phyloP scores from a whole-genome alignment of 1,139 yeast species.

The Yamadazyma oceani region DNA sequence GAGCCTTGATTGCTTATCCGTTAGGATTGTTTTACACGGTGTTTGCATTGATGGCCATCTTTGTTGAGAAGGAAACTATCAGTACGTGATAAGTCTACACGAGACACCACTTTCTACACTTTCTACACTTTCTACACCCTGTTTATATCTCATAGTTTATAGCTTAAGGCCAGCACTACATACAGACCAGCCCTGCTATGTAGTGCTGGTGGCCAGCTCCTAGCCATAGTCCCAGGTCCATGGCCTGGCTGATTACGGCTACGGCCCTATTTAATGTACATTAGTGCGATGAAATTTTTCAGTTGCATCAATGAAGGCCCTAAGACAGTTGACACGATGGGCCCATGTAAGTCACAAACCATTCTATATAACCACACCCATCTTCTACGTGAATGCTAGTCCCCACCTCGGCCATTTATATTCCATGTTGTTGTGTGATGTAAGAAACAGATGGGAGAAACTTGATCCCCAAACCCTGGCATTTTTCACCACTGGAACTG shows the following conservation, averaged over 20 bases:
- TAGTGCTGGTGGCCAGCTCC: no score
- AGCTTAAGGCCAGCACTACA: no score
- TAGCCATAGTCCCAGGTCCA: background rate
- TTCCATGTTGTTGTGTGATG: conserved; percentile 83
- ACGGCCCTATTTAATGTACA: background rate
- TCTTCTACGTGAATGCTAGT: conserved; percentile 90
- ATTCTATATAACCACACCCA: conserved; percentile 81
- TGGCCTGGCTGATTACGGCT: no score
- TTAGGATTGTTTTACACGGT: conserved; percentile 88
- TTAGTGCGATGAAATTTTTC: conserved; percentile 3
- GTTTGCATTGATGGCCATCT: conserved; percentile 94
- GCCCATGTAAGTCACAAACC: conserved; percentile 23
- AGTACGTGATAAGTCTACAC: background rate
- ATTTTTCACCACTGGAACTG: conserved; percentile 86
- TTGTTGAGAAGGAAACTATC: conserved; percentile 52
- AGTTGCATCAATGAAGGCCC: background rate
- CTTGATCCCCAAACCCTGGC: conserved; percentile 37
- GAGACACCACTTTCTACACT: no score
- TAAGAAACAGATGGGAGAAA: conserved; percentile 70
- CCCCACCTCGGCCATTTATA: conserved; percentile 96
- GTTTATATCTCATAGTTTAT: no score
- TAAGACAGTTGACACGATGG: background rate
- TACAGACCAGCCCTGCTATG: no score
- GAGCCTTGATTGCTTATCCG: conserved; percentile 93
- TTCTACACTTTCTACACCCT: no score